phyloP scores from a whole-genome alignment of 1,139 yeast species.

The Saccharomyces hybrid region DNA sequence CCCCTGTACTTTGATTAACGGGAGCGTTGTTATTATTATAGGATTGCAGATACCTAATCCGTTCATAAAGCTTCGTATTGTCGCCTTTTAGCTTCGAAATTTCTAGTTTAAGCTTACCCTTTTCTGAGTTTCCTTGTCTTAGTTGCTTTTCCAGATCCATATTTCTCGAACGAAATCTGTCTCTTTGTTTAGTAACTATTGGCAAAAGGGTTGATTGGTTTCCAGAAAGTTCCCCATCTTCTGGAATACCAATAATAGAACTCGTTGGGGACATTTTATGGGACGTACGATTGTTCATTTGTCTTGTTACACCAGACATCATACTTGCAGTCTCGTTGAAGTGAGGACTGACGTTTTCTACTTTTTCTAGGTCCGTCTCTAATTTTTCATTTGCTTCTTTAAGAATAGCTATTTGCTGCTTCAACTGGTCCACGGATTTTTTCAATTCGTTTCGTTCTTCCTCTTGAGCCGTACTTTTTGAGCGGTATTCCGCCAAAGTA shows the following conservation, averaged over 20 bases:
- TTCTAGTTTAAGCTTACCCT: conserved; percentile 58
- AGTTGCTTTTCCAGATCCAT: conserved; percentile 77
- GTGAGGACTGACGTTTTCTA: conserved; percentile 32
- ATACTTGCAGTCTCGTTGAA: conserved; percentile 58
- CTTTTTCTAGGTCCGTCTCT: conserved; percentile 64
- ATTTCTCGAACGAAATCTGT: conserved; percentile 74
- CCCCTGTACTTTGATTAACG: conserved; percentile 7
- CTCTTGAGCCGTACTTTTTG: conserved; percentile 23
- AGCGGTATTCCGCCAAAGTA: conserved; percentile 31
- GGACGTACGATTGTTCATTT: conserved; percentile 33
- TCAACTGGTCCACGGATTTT: conserved; percentile 26
- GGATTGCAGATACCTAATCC: conserved; percentile 55
- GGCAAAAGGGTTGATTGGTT: conserved; percentile 53
- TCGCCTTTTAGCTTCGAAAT: conserved; percentile 59
- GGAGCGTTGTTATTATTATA: conserved; percentile 17
- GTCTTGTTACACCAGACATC: conserved; percentile 51
- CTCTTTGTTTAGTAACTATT: conserved; percentile 89
- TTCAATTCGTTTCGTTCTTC: conserved; percentile 19
- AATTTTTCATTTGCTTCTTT: conserved; percentile 49
- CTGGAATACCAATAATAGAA: conserved; percentile 41
- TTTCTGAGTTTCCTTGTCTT: conserved; percentile 47
- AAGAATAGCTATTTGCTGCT: conserved; percentile 34
- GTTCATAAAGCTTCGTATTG: conserved; percentile 71
- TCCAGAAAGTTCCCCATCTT: conserved; percentile 23
- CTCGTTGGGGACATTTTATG: conserved; percentile 41